Percentiles rank a stretch among this genome's conserved stretches.
These are phyloP conservation scores for Pythium dissimile DNA, from an alignment of 352 stramenopile genomes.

Conservation along the genomic window DNA sequence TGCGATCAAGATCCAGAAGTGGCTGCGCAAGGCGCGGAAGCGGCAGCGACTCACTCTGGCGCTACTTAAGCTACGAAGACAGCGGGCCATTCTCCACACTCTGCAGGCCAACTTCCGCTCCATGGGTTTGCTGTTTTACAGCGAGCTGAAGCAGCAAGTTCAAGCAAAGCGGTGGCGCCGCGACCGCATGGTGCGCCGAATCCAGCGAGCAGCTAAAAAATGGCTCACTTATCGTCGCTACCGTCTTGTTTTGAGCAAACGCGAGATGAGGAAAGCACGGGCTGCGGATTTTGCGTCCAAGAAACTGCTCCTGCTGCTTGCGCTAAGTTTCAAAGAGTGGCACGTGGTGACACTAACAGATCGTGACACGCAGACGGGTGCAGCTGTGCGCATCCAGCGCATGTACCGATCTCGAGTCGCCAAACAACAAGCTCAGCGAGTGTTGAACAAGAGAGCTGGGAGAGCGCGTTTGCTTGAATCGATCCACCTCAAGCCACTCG, in stretches of 20 bases:
- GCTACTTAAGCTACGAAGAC: conserved; percentile 32
- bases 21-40: conserved; percentile 29
- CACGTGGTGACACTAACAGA: conserved; percentile 2
- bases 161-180: conserved; percentile 30
- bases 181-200: conserved; percentile 36
- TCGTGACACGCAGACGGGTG: not conserved
- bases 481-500: conserved; percentile 49
- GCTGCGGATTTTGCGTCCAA: not conserved
- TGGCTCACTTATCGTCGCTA: conserved; percentile 51
- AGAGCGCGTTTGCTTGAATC: conserved; percentile 41
- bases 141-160: conserved; percentile 31
- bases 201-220: conserved; percentile 37
- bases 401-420: conserved; percentile 39
- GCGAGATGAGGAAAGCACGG: conserved; percentile 12
- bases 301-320: conserved; percentile 6
- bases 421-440: conserved; percentile 33
- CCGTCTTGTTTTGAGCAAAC: conserved; percentile 33
- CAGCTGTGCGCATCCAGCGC: conserved; percentile 42
- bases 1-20: conserved; percentile 29
- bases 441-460: conserved; percentile 48
- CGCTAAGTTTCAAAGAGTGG: conserved; percentile 14
- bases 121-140: conserved; percentile 45
- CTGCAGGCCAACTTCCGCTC: conserved; percentile 41
- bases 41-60: conserved; percentile 24
- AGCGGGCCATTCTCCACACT: conserved; percentile 36